Conservation (phyloP, 768 basidiomycete genomes). For the Filobasidium wieringae region DNA sequence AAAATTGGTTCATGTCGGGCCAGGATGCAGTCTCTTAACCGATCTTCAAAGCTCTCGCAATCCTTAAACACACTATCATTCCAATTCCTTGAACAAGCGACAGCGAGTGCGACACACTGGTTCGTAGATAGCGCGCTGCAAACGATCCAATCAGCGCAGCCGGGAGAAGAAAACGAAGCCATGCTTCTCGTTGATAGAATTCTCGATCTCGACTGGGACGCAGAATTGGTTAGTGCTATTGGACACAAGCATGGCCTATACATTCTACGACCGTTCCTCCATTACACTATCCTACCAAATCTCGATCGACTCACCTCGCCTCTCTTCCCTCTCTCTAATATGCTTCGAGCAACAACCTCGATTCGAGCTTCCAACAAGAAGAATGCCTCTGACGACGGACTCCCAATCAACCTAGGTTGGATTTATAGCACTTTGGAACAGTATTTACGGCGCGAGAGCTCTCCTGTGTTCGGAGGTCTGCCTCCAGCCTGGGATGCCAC, state of each 20-base stretch:
- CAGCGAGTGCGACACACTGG: too few species aligned
- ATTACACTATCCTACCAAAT: conserved; percentile 29
- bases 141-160: conserved; percentile 36
- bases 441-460: conserved; percentile 64
- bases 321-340: conserved; percentile 26
- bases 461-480: conserved; percentile 56
- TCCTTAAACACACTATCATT: too few species aligned
- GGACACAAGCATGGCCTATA: conserved; percentile 27
- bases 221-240: conserved; percentile 1
- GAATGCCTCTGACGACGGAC: conserved; percentile 45
- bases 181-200: conserved; percentile 36
- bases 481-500: conserved; percentile 64
- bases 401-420: conserved; percentile 52
- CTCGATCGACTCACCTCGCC: conserved; percentile 24
- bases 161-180: conserved; percentile 62
- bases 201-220: conserved; percentile 11
- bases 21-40: too few species aligned
- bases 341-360: conserved; percentile 45
- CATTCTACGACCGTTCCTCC: conserved; percentile 36
- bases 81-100: too few species aligned
- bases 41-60: too few species aligned
- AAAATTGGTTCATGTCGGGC: too few species aligned
- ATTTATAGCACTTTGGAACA: conserved; percentile 58
- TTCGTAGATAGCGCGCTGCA: too few species aligned
- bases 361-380: conserved; percentile 41